Base-by-base conservation (phyloP, 495 filamentous ascomycete genomes). In the Tuber aestivum region DNA sequence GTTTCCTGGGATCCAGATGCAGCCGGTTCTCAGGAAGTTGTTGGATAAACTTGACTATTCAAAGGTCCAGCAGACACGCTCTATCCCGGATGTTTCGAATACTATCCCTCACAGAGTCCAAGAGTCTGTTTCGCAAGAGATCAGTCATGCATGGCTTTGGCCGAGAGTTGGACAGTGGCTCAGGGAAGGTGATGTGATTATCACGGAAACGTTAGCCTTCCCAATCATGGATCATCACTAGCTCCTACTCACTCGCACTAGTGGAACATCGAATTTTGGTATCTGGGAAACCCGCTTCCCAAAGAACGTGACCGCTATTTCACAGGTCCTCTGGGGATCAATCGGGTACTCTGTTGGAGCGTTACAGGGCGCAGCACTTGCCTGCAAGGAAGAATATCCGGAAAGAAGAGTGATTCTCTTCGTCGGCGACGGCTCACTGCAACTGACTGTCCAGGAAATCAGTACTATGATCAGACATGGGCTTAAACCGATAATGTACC, bases 81-180 rank as follows among this genome's bases (percentile, higher is more conserved):
- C 84, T 18, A 86, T 86, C 69, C 79, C 83, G 1, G 77, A 87
- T 38, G 84, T 84, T 41, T 82, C 82, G 40, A 93, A 94, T 79
- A 83, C 84, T 71, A 86, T 92, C 41, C 85, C 88, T 1, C 82
- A 87, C n/a, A 83, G 84, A 7, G 89, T 91, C 78, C 74, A 84
- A 75, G 75, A 80, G 20, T 74, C 74, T 6, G 85, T 86, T 7
- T 84, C 83, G 21, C 72, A 80, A 3, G 84, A 86, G 9, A 95
- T 97, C 78, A 94, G 88, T 3, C 94, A 97, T 82, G 89, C 89
- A 18, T 97, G 91, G 90, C 87, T 97, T 75, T 97, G 94, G 94
- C 92, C 92, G 0, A 88, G 86, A 70, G 84, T 97, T 71, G 92
- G 93, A 16, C 88, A 92, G 77, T 97, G 92, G 88, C 84, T 97